Conservation (phyloP, 2,329 filamentous ascomycete genomes). For the Fusarium cyanostomum region DNA sequence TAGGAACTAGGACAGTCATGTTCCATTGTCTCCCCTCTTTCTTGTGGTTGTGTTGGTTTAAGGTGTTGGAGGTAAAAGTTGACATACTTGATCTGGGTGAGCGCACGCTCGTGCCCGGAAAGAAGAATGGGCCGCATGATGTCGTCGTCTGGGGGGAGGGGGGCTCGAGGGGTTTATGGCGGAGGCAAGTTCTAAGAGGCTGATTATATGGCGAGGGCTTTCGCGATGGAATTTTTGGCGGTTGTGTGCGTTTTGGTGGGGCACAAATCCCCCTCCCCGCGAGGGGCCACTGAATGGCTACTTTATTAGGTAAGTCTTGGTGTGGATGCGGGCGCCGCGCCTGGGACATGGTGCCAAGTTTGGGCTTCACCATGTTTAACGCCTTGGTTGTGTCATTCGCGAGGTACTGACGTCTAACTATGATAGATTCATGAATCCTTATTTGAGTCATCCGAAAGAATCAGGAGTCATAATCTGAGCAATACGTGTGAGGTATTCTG, state of each 20-base stretch:
- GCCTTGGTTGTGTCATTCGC: slow-evolving; percentile 4
- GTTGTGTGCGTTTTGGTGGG: slow-evolving; percentile 60
- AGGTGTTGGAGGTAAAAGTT: not conserved
- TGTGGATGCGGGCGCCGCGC: slow-evolving; percentile 6
- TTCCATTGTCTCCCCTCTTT: slow-evolving; percentile 5
- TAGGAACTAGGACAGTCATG: slow-evolving; percentile 7
- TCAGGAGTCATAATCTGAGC: slow-evolving; percentile 24
- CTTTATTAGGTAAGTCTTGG: slow-evolving; percentile 15
- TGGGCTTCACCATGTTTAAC: slow-evolving; percentile 16
- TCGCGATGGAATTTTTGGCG: slow-evolving; percentile 55
- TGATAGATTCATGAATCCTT: slow-evolving; percentile 7
- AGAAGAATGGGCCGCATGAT: slow-evolving; percentile 97
- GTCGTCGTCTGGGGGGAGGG: slow-evolving; percentile 44
- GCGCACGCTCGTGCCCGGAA: slow-evolving; percentile 94
- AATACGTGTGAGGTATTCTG: not conserved
- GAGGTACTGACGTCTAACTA: not conserved
- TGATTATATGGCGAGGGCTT: slow-evolving; percentile 48
- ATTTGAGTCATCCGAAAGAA: slow-evolving; percentile 29
- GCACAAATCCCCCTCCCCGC: slow-evolving; percentile 42
- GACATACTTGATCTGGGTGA: slow-evolving; percentile 89
- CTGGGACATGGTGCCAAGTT: slow-evolving; percentile 22
- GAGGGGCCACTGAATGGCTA: slow-evolving; percentile 25
- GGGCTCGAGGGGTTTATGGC: slow-evolving; percentile 44
- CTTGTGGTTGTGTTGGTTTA: not conserved
- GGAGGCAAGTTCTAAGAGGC: slow-evolving; percentile 43